Base-by-base conservation (phyloP, 2,329 filamentous ascomycete genomes). In the Penicillium sumatraense region DNA sequence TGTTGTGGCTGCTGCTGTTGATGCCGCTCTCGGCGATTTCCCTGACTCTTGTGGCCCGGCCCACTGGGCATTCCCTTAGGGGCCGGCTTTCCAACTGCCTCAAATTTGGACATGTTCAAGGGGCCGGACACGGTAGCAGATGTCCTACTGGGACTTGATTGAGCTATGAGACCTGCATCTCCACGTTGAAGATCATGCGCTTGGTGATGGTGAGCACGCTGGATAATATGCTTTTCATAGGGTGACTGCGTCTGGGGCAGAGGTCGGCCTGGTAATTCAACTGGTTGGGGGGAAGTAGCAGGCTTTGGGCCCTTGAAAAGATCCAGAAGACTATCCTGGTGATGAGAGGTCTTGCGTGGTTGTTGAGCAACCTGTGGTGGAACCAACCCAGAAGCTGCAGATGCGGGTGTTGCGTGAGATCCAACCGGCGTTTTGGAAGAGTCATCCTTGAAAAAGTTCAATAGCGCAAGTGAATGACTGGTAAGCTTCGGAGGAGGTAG, bases 401-500 rank as follows among this genome's bases (percentile, higher is more conserved):
- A 53, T 29, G 59, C 51, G 26, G 65, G 48, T 9, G 54, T 53
- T 38, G 64, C 57, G 47, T 60, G 59, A 3, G 64, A 10, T 8
- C 58, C 49, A 49, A 67, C 67, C 8, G 69, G 60, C 1, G 68
- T 66, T 45, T 69, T 68, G 13, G 60, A 51, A 21, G 60, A 60
- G 8, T 70, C 65, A 29, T 68, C 66, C 60, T 81, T 86, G 74
- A 88, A 86, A 1, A 82, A 78, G 61, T 81, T 83, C 46, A 88
- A 72, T 29, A 88, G 68, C n/a, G 79, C 78, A 54, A 83, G 75
- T 1, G 83, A 79, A 67, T 88, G 84, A 11, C 78, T 79, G 31
- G 77, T 86, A 27, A 87, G 77, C 58, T 81, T 83, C 6, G 84
- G 83, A 35, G 81, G 77, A 14, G 85, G 85, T 21, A 88, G 67